A percentile compares a stretch with the other conserved stretches of the same genome.
phyloP scores from a whole-genome alignment of 2,329 filamentous ascomycete genomes.

The Aspergillus pseudoviridinutans region DNA sequence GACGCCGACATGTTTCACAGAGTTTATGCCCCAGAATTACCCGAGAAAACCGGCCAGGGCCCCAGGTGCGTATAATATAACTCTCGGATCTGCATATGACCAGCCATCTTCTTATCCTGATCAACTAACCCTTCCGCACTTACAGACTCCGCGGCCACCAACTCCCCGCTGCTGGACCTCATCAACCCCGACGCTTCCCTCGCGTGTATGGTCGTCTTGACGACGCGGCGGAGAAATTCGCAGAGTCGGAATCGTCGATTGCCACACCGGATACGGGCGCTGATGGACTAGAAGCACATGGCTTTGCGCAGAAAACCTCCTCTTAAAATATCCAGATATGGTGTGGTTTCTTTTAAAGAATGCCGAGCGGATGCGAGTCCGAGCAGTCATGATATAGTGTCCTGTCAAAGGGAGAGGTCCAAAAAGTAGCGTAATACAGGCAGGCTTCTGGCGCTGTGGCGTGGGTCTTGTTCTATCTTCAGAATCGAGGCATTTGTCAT shows the following conservation, averaged over 20 bases:
- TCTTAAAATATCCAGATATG: conserved; percentile 1
- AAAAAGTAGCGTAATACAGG: neutral
- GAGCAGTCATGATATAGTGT: neutral
- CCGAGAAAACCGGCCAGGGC: conserved; percentile 69
- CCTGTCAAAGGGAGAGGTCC: neutral
- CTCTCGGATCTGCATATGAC: neutral
- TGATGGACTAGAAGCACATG: conserved; percentile 51
- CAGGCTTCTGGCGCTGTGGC: neutral
- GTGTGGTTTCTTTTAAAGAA: neutral
- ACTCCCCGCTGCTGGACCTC: conserved; percentile 65
- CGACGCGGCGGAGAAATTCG: conserved; percentile 45
- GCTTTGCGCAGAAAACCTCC: conserved; percentile 49
- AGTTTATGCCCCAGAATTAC: conserved; percentile 67
- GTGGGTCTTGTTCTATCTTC: neutral
- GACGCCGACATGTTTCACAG: conserved; percentile 59
- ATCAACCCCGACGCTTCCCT: conserved; percentile 62
- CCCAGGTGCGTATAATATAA: conserved; percentile 53
- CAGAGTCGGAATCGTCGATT: conserved; percentile 48
- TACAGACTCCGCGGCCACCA: conserved; percentile 71
- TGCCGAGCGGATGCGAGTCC: too few relatives aligned
- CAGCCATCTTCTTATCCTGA: neutral
- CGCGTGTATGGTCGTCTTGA: conserved; percentile 62
- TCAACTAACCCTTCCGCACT: conserved; percentile 2
- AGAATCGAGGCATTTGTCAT: neutral
- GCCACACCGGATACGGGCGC: conserved; percentile 50